phyloP scores from a whole-genome alignment of 768 basidiomycete species.

The Saitozyma sp. region DNA sequence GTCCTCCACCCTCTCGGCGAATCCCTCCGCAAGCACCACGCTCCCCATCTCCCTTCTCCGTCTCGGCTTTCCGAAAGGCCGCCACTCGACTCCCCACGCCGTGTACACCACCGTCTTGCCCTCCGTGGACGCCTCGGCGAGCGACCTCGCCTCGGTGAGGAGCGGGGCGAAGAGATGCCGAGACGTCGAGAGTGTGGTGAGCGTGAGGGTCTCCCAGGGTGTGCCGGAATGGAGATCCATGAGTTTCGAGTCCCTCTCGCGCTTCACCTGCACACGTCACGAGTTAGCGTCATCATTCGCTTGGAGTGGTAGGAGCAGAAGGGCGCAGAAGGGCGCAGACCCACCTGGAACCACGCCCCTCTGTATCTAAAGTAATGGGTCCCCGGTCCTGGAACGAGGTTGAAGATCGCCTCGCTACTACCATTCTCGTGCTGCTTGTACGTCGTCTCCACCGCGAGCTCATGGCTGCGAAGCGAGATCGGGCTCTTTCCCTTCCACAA shows the following conservation, averaged over 20 bases:
- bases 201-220: conserved; percentile 95
- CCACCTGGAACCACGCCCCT: conserved; percentile 90
- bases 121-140: conserved; percentile 80
- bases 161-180: conserved; percentile 74
- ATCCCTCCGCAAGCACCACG: conserved; percentile 78
- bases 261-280: conserved; percentile 68
- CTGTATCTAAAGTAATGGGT: conserved; percentile 87
- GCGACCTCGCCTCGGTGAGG: conserved; percentile 81
- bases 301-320: not conserved
- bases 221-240: conserved; percentile 87
- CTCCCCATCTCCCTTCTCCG: conserved; percentile 81
- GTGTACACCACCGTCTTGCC: conserved; percentile 95
- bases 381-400: conserved; percentile 92
- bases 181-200: conserved; percentile 88
- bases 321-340: not conserved
- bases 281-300: not conserved
- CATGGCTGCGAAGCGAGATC: conserved; percentile 67
- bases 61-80: conserved; percentile 88
- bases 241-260: conserved; percentile 88
- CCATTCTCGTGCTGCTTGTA: conserved; percentile 88
- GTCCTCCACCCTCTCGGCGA: conserved; percentile 76
- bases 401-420: conserved; percentile 82
- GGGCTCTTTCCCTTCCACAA: conserved; percentile 25
- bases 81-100: conserved; percentile 96
- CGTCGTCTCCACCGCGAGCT: conserved; percentile 89